phyloP scores from a whole-genome alignment of 2,329 filamentous ascomycete genomes.

The Xylaria sp. region DNA sequence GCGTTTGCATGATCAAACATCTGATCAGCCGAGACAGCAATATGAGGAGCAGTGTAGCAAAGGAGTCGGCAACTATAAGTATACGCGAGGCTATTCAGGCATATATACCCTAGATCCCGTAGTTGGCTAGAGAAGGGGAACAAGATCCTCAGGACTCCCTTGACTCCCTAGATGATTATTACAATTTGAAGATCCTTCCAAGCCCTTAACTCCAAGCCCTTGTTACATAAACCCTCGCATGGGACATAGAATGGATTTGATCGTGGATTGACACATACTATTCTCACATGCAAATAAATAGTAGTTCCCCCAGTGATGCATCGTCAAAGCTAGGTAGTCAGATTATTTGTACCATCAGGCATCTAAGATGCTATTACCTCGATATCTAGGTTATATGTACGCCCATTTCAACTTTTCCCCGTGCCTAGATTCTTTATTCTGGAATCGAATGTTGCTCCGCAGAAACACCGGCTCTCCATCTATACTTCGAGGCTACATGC shows the following conservation, averaged over 20 bases:
- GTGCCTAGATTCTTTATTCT: slow-evolving; percentile 35
- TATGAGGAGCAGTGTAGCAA: too few species aligned
- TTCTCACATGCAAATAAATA: slow-evolving; percentile 20
- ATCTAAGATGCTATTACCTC: slow-evolving; percentile 19
- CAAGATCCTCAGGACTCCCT: too few species aligned
- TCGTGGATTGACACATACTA: slow-evolving; percentile 13
- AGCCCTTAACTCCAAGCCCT: too few species aligned
- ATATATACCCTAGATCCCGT: too few species aligned
- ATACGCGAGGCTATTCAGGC: too few species aligned
- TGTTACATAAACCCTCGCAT: slow-evolving; percentile 13
- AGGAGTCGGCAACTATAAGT: too few species aligned
- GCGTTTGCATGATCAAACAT: too few species aligned
- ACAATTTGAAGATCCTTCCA: too few species aligned
- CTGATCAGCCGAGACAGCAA: too few species aligned
- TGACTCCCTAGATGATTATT: too few species aligned
- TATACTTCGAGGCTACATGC: slow-evolving; percentile 64
- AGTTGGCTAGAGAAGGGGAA: too few species aligned
- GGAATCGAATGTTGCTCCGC: slow-evolving; percentile 49
- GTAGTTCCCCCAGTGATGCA: slow-evolving; percentile 15
- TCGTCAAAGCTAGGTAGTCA: slow-evolving; percentile 17
- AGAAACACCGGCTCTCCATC: slow-evolving; percentile 52
- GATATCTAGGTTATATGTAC: slow-evolving; percentile 15
- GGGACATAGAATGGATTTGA: slow-evolving; percentile 6
- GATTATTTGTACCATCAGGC: slow-evolving; percentile 18
- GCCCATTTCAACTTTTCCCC: slow-evolving; percentile 14